A percentile compares a stretch with the other conserved stretches of the same genome.
Evolutionary conservation across 1,284 basidiomycete species (phyloP).

Genomic region (Tremellales sp.): DNA sequence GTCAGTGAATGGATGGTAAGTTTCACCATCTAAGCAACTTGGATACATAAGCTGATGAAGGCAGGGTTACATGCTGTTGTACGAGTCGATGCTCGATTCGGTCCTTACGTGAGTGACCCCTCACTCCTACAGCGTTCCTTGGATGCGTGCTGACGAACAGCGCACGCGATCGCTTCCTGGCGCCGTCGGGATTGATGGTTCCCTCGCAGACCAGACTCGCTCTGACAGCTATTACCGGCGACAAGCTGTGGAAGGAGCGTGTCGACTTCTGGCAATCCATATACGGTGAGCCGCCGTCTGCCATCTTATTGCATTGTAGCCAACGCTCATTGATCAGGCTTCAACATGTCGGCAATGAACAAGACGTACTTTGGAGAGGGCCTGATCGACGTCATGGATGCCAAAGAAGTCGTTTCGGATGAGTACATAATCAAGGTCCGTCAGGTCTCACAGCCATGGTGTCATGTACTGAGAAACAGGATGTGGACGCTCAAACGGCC

Average conservation of each 20-base stretch:
- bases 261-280: conserved; percentile 87
- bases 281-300: conserved; percentile 59
- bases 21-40: background rate
- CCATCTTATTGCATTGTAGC: no score
- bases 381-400: conserved; percentile 71
- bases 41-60: background rate
- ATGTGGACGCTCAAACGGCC: conserved; percentile 65
- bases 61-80: conserved; percentile 72
- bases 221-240: conserved; percentile 72
- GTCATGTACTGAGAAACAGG: conserved; percentile 52
- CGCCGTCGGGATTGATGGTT: conserved; percentile 74
- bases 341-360: conserved; percentile 76
- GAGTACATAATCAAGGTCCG: conserved; percentile 66
- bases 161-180: conserved; percentile 80
- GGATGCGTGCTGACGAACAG: conserved; percentile 6
- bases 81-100: conserved; percentile 97
- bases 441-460: conserved; percentile 2
- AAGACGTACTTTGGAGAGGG: conserved; percentile 66
- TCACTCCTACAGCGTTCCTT: no score
- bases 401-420: conserved; percentile 65
- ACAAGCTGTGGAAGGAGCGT: conserved; percentile 70
- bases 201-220: conserved; percentile 87
- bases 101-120: conserved; percentile 57
- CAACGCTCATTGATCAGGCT: no score
- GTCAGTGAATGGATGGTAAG: conserved; percentile 92